Evolutionary conservation across 805 yeast species (phyloP).

Genomic region (Ogataea allantospora): DNA sequence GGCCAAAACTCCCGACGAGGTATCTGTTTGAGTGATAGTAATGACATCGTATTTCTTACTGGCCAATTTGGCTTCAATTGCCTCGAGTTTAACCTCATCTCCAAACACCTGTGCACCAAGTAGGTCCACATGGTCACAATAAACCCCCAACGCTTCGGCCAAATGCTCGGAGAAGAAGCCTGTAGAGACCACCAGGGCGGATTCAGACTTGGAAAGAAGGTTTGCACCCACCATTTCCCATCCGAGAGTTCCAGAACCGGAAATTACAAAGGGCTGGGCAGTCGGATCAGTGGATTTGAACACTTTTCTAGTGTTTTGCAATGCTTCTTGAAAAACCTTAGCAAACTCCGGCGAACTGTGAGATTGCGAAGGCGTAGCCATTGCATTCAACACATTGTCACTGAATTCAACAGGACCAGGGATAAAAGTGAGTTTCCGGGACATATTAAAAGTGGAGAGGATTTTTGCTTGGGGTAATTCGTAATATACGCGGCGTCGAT

Average conservation of each 20-base stretch:
- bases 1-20: conserved; percentile 89
- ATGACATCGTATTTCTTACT: conserved; percentile 52
- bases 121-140: conserved; percentile 75
- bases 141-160: conserved; percentile 69
- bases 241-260: conserved; percentile 94
- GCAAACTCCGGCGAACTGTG: conserved; percentile 88
- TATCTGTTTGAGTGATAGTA: conserved; percentile 93
- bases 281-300: conserved; percentile 64
- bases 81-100: conserved; percentile 55
- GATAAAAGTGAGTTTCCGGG: conserved; percentile 34
- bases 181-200: conserved; percentile 78
- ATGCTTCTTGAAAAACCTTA: conserved; percentile 64
- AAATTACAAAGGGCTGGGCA: conserved; percentile 78
- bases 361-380: conserved; percentile 81
- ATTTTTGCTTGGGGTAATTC: too few species aligned
- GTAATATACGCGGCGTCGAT: background rate
- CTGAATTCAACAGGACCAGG: conserved; percentile 52
- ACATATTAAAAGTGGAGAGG: conserved; percentile 16
- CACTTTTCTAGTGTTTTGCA: conserved; percentile 66
- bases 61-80: conserved; percentile 41
- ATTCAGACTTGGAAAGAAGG: conserved; percentile 61
- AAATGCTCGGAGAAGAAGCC: conserved; percentile 87
- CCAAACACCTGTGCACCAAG: conserved; percentile 68
- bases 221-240: conserved; percentile 91
- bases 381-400: conserved; percentile 73